A percentile compares a stretch with the other conserved stretches of the same genome.
Conservation (phyloP, 495 filamentous ascomycete species). For the Lasiosphaeria hispida region DNA sequence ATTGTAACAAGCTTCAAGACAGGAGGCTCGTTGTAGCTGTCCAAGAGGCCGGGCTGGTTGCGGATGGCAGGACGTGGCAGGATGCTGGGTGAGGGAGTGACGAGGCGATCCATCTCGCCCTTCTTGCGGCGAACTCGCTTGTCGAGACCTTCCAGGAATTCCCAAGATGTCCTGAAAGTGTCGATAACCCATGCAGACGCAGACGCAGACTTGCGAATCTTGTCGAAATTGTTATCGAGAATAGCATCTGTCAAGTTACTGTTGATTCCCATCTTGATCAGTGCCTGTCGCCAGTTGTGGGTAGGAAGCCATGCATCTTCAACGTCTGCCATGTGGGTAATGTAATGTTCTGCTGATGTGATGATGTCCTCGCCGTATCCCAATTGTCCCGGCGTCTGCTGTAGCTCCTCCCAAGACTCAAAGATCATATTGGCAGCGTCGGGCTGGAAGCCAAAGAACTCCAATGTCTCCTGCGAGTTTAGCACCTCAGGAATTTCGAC, state of each 20-base stretch:
- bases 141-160: constrained; percentile 4
- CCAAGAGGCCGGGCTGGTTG: background rate
- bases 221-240: background rate
- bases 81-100: constrained; percentile 5
- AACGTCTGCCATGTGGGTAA: background rate
- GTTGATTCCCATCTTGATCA: constrained; percentile 7
- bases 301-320: constrained; percentile 5
- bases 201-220: constrained; percentile 4
- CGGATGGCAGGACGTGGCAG: background rate
- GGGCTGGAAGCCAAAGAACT: constrained; percentile 10
- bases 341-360: constrained; percentile 5
- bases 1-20: background rate
- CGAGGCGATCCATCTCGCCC: background rate
- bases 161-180: background rate
- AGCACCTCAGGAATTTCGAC: constrained; percentile 16
- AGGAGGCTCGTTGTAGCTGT: constrained; percentile 4
- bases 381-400: constrained; percentile 14
- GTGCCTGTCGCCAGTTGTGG: constrained; percentile 3
- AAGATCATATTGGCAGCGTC: constrained; percentile 6
- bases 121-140: constrained; percentile 1
- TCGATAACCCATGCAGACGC: constrained; percentile 4
- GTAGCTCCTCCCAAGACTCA: constrained; percentile 3
- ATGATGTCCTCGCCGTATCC: constrained; percentile 10
- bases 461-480: constrained; percentile 12
- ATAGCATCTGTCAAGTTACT: constrained; percentile 4